Evolutionary conservation across 768 basidiomycete genomes (phyloP).

Genomic region (Tulasnella sp.): DNA sequence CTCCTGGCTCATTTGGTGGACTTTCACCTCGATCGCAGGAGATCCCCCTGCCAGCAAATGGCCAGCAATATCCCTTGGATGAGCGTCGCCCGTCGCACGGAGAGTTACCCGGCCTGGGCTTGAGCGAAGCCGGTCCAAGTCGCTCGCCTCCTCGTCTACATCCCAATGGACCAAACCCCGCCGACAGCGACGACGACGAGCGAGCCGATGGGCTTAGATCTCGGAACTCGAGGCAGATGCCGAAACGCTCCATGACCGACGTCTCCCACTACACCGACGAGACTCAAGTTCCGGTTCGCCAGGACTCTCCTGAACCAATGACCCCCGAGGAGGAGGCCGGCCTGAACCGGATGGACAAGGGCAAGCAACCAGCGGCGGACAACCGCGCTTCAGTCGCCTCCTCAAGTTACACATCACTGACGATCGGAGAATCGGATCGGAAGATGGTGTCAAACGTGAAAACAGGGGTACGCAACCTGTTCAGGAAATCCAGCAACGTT

Average conservation of each 20-base stretch:
- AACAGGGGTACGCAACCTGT: background rate
- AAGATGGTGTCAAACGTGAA: constrained; percentile 11
- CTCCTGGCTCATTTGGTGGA: background rate
- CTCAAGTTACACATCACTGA: constrained; percentile 16
- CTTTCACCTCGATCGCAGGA: background rate
- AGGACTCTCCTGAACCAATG: background rate
- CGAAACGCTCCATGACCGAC: background rate
- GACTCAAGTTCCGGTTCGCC: background rate
- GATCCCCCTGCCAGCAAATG: background rate
- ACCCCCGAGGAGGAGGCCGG: background rate
- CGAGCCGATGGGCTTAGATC: background rate
- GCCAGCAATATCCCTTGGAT: background rate
- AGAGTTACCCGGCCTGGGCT: background rate
- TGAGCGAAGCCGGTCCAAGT: background rate
- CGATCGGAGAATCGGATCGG: constrained; percentile 9
- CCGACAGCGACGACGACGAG: background rate
- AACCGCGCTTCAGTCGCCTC: background rate
- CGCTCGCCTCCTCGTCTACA: background rate
- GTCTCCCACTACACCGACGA: background rate
- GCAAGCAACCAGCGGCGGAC: background rate
- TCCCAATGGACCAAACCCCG: too few relatives aligned
- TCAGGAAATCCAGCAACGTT: background rate
- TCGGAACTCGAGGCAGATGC: background rate
- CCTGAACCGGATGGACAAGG: background rate
- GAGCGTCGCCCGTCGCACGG: background rate